Evolutionary conservation across 352 stramenopile genomes (phyloP).

Genomic region (Pythium pyrilobum): DNA sequence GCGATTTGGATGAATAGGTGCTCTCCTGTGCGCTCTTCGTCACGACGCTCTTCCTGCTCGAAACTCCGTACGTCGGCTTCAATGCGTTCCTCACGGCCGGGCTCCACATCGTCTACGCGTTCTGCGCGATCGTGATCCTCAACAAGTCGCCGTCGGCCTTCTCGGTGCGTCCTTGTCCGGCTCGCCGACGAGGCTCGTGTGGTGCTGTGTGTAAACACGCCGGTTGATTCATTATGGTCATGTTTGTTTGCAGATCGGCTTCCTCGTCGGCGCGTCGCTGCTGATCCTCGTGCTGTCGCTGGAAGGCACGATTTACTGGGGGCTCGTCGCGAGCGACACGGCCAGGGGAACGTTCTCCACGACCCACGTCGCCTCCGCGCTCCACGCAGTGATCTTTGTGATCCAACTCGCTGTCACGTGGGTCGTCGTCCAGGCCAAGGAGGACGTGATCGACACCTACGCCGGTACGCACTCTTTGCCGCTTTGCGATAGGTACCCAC

Average conservation of each 20-base stretch:
- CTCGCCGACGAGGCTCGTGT: neutral
- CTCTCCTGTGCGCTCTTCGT: constrained; percentile 56
- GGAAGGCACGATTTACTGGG: constrained; percentile 60
- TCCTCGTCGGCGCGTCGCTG: constrained; percentile 61
- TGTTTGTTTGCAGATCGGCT: constrained; percentile 43
- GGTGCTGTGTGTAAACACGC: neutral
- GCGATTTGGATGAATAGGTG: too few species aligned
- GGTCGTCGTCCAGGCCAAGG: constrained; percentile 64
- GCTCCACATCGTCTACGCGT: constrained; percentile 63
- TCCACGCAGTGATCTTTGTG: constrained; percentile 54
- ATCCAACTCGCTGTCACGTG: constrained; percentile 59
- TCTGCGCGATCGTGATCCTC: constrained; percentile 68
- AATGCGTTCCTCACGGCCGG: constrained; percentile 53
- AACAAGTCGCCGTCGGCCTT: constrained; percentile 81
- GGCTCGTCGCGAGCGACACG: constrained; percentile 17
- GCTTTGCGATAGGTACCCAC: too few species aligned
- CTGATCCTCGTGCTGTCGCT: constrained; percentile 66
- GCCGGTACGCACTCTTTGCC: constrained; percentile 63
- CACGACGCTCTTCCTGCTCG: constrained; percentile 63
- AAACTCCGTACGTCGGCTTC: constrained; percentile 68
- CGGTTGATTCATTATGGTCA: neutral
- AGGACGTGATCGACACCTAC: constrained; percentile 84
- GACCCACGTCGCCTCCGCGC: constrained; percentile 35
- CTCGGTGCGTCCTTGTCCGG: constrained; percentile 33
- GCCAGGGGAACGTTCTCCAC: constrained; percentile 21